These are phyloP conservation scores for Salicornia ramosissima DNA, from an alignment of 148 eudicot genomes.

Conservation along the genomic window DNA sequence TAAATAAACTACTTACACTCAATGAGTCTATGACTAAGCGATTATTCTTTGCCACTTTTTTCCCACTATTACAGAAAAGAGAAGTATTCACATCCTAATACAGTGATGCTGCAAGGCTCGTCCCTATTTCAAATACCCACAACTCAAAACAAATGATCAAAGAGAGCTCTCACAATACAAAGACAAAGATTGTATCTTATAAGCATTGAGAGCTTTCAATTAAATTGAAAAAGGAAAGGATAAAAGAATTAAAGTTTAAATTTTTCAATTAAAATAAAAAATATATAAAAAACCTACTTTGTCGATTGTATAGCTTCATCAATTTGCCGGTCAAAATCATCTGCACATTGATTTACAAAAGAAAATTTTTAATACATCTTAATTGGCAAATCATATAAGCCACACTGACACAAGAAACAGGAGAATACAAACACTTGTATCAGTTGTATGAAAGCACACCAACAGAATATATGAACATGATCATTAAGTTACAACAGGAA, in stretches of 20 bases:
- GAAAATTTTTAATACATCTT: neutral
- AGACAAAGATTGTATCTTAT: neutral
- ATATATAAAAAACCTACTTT: constrained; percentile 36
- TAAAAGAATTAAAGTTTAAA: too few species aligned
- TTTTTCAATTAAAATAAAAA: neutral
- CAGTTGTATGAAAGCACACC: neutral
- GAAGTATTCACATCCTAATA: too few species aligned
- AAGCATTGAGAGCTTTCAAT: neutral
- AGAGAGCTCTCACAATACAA: neutral
- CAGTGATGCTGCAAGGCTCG: neutral
- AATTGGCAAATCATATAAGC: neutral
- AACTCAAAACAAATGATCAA: too few species aligned
- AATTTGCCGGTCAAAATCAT: constrained; percentile 67
- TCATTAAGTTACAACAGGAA: too few species aligned
- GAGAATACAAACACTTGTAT: neutral
- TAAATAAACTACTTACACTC: too few species aligned
- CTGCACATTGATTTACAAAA: constrained; percentile 44
- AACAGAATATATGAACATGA: too few species aligned
- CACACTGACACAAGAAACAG: neutral
- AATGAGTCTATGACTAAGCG: too few species aligned
- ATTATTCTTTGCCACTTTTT: too few species aligned
- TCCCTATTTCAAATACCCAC: neutral
- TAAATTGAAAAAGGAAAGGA: neutral
- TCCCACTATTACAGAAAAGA: too few species aligned
- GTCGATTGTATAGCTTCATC: constrained; percentile 61